phyloP scores from a whole-genome alignment of 2,329 filamentous ascomycete genomes.

The Drechslerella stenobrocha region DNA sequence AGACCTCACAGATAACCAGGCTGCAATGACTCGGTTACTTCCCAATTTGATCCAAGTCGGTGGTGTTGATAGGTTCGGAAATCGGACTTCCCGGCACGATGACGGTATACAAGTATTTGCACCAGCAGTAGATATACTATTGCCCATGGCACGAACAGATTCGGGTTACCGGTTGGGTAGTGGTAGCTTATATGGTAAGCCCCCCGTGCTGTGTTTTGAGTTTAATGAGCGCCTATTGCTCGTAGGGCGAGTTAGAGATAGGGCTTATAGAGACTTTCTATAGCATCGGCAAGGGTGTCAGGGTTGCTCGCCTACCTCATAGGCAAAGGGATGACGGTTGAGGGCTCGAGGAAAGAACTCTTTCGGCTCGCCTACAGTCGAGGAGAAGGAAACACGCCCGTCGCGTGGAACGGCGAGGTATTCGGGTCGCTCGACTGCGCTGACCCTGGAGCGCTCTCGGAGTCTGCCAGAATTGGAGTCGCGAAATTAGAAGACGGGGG shows the following conservation, averaged over 20 bases:
- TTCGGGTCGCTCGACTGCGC: neutral
- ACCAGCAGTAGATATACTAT: slow-evolving; percentile 9
- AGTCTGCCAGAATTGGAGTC: too few relatives aligned
- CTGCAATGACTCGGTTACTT: neutral
- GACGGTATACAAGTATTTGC: slow-evolving; percentile 3
- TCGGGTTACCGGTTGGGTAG: slow-evolving; percentile 13
- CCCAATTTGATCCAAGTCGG: slow-evolving; percentile 21
- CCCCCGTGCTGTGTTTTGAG: neutral
- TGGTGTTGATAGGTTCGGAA: slow-evolving; percentile 10
- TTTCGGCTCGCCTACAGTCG: slow-evolving; percentile 9
- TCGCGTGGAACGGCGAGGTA: slow-evolving; percentile 32
- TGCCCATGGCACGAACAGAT: slow-evolving; percentile 14
- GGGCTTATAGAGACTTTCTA: too few relatives aligned
- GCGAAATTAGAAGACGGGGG: too few relatives aligned
- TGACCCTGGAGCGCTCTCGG: too few relatives aligned
- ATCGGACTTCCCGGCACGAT: neutral
- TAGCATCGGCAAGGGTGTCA: slow-evolving; percentile 21
- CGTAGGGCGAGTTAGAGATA: neutral
- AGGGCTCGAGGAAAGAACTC: neutral
- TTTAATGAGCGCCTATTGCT: neutral
- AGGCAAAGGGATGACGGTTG: slow-evolving; percentile 17
- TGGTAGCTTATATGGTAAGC: slow-evolving; percentile 15
- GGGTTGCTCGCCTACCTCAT: slow-evolving; percentile 30
- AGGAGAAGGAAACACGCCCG: slow-evolving; percentile 6
- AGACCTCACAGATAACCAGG: neutral